Evolutionary conservation across 2,329 filamentous ascomycete genomes (phyloP).

Genomic region (Magnaporthiopsis rhizophila): DNA sequence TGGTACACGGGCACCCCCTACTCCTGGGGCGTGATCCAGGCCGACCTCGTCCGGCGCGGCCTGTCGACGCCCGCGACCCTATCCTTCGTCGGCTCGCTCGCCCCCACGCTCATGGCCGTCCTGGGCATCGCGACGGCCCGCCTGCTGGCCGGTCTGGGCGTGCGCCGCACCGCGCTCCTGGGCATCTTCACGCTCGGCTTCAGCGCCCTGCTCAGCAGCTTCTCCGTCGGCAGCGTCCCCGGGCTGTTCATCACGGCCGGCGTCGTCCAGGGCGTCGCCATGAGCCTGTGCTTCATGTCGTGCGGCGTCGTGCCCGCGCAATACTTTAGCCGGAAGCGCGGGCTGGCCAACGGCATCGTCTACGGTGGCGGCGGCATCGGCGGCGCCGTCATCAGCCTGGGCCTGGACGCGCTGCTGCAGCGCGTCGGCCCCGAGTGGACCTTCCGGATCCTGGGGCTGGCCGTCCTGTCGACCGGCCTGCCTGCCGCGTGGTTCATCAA

Average conservation of each 20-base stretch:
- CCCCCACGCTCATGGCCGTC: constrained; percentile 39
- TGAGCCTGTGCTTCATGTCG: constrained; percentile 32
- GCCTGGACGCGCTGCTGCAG: constrained; percentile 30
- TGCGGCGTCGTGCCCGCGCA: constrained; percentile 34
- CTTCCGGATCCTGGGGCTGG: constrained; percentile 43
- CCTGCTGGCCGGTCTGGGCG: constrained; percentile 41
- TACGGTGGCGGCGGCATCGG: constrained; percentile 38
- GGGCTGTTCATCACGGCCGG: constrained; percentile 41
- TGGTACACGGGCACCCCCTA: constrained; percentile 50
- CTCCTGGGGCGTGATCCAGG: constrained; percentile 54
- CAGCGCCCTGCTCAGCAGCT: constrained; percentile 39
- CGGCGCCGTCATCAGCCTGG: constrained; percentile 35
- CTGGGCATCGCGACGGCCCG: constrained; percentile 44
- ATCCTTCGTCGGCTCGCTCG: constrained; percentile 50
- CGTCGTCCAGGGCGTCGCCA: constrained; percentile 17
- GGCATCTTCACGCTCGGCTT: constrained; percentile 43
- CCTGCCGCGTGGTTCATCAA: constrained; percentile 47
- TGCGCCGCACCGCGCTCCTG: constrained; percentile 34
- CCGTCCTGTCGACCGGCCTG: constrained; percentile 43
- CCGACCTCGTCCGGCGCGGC: constrained; percentile 40
- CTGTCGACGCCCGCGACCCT: constrained; percentile 43
- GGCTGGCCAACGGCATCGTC: constrained; percentile 38
- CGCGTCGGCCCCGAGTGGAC: constrained; percentile 40
- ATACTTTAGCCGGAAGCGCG: constrained; percentile 36
- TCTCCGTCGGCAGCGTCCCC: constrained; percentile 33